phyloP scores from a whole-genome alignment of 345 rosid species.

The Rhodomyrtus tomentosa region DNA sequence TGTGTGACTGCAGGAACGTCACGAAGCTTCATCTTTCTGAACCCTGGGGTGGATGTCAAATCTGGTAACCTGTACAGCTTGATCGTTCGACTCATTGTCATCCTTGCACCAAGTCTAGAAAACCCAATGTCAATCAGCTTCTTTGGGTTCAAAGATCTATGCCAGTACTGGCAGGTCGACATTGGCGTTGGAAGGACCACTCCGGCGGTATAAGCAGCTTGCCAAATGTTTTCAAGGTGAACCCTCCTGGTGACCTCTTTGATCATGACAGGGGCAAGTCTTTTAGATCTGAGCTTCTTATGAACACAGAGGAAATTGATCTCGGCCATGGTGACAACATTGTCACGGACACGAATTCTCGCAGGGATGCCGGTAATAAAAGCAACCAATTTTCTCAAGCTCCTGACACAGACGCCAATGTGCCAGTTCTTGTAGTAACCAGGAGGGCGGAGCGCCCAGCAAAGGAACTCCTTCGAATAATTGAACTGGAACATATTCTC shows the following conservation, averaged over 20 bases:
- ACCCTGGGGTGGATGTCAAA: conserved; percentile 65
- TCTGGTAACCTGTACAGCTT: conserved; percentile 76
- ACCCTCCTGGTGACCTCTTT: conserved; percentile 93
- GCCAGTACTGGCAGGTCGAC: conserved; percentile 91
- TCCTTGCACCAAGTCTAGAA: conserved; percentile 81
- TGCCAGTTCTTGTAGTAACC: conserved; percentile 45
- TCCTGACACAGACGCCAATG: conserved; percentile 70
- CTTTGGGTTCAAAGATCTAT: conserved; percentile 87
- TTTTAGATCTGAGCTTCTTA: conserved; percentile 88
- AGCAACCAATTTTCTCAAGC: conserved; percentile 75
- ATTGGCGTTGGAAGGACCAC: conserved; percentile 86
- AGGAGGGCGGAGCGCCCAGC: conserved; percentile 46
- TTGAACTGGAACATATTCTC: conserved; percentile 41
- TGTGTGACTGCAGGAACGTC: conserved; percentile 83
- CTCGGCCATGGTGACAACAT: conserved; percentile 81
- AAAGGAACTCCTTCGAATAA: conserved; percentile 41
- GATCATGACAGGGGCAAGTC: conserved; percentile 95
- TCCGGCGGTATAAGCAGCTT: conserved; percentile 89
- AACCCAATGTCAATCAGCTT: conserved; percentile 94
- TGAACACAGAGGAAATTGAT: conserved; percentile 90
- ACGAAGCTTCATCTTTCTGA: conserved; percentile 73
- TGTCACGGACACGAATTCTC: conserved; percentile 61
- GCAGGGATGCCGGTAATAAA: conserved; percentile 87
- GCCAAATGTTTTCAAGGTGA: conserved; percentile 90
- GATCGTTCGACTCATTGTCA: conserved; percentile 92